Base-by-base conservation (phyloP, 495 filamentous ascomycete genomes). In the Penicillium soppii region DNA sequence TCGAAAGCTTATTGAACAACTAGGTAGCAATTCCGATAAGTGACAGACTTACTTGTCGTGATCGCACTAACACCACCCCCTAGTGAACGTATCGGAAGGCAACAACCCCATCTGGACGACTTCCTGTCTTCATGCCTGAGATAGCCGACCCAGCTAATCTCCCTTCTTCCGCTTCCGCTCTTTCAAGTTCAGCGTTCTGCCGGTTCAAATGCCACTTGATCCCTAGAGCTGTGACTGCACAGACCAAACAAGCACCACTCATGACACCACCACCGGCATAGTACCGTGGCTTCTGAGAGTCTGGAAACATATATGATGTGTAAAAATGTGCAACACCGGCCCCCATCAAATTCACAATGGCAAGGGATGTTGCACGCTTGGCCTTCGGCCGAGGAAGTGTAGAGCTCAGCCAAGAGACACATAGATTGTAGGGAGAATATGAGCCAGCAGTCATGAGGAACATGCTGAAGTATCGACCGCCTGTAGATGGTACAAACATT, bases 1-100 rank as follows among this genome's bases (percentile, higher is more conserved):
- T n/a, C n/a, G n/a, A n/a, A n/a, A n/a, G n/a, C n/a, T n/a, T n/a
- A n/a, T n/a, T n/a, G n/a, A 27, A 27, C 5, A 27, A 27, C 25
- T 27, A 27, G n/a, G n/a, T n/a, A n/a, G n/a, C n/a, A n/a, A n/a
- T n/a, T n/a, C n/a, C n/a, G n/a, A n/a, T n/a, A n/a, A n/a, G n/a
- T n/a, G n/a, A n/a, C n/a, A n/a, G n/a, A 27, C 25, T 27, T 9
- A 5, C 25, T 27, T 27, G 25, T 27, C 25, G 9, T 27, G 5
- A 27, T 5, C 50, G 90, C 66, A 32, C 2, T 32, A 25, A 10
- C 19, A 17, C 43, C 32, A 36, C 5, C 36, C 17, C 21, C 30
- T 13, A 47, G 38, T 43, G 43, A 29, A 54, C 43, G 17, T 54
- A 54, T n/a, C 44, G 26, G 36, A 48, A 48, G 17, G 37, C 23